phyloP scores from a whole-genome alignment of 345 rosid genomes.

The Hibiscus mutabilis region DNA sequence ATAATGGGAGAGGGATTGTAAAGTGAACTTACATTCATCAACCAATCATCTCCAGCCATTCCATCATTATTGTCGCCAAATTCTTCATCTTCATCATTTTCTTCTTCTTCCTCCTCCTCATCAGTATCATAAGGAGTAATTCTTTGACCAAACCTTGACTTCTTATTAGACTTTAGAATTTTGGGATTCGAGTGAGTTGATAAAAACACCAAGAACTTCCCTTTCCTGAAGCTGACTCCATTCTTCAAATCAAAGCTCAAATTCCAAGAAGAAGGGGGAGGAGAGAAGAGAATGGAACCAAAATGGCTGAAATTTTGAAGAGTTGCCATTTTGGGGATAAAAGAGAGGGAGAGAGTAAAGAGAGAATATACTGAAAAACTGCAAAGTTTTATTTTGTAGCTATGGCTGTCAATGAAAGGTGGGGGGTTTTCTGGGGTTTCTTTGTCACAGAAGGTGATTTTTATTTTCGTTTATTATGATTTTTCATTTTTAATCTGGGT shows the following conservation, averaged over 20 bases:
- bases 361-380: slow-evolving; percentile 36
- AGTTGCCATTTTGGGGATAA: slow-evolving; percentile 35
- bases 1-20: background rate
- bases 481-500: background rate
- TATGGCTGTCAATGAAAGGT: slow-evolving; percentile 11
- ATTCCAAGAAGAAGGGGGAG: slow-evolving; percentile 6
- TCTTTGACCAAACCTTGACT: slow-evolving; percentile 48
- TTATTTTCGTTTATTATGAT: background rate
- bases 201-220: slow-evolving; percentile 42
- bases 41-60: slow-evolving; percentile 35
- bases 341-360: slow-evolving; percentile 8
- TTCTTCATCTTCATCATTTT: slow-evolving; percentile 27
- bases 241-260: slow-evolving; percentile 9
- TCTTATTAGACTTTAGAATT: slow-evolving; percentile 67
- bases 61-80: slow-evolving; percentile 26
- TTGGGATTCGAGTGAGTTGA: slow-evolving; percentile 69
- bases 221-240: slow-evolving; percentile 7
- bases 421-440: slow-evolving; percentile 2
- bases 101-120: slow-evolving; percentile 39
- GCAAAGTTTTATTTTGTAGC: slow-evolving; percentile 3
- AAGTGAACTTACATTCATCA: slow-evolving; percentile 44
- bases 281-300: slow-evolving; percentile 18
- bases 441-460: background rate
- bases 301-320: slow-evolving; percentile 22
- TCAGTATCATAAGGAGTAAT: slow-evolving; percentile 43